Percentiles rank a stretch among this genome's conserved stretches.
Evolutionary conservation across 306 rosid species (phyloP).

Genomic region (Begonia fuchsioides): DNA sequence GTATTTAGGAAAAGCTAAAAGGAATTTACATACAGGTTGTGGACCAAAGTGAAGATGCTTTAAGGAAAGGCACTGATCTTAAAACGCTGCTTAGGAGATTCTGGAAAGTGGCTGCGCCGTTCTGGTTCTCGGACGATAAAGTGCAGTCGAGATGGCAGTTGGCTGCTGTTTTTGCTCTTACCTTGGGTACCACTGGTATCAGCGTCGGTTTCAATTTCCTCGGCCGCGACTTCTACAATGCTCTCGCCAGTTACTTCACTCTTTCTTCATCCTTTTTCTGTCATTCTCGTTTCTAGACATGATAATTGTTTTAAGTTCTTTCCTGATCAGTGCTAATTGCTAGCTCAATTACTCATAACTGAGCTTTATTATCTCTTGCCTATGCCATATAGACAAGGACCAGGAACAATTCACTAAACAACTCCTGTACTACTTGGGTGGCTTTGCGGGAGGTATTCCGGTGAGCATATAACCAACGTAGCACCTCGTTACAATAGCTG

Average conservation of each 20-base stretch:
- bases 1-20: conserved; percentile 1
- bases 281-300: conserved; percentile 1
- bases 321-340: background rate
- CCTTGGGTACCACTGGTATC: conserved; percentile 88
- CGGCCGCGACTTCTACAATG: conserved; percentile 88
- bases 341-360: conserved; percentile 2
- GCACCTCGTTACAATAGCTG: no score
- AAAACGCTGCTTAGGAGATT: conserved; percentile 49
- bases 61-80: conserved; percentile 44
- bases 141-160: conserved; percentile 61
- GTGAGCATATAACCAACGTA: conserved; percentile 66
- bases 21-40: conserved; percentile 1
- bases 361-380: conserved; percentile 4
- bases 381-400: conserved; percentile 56
- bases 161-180: conserved; percentile 75
- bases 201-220: conserved; percentile 89
- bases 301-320: conserved; percentile 1
- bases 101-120: conserved; percentile 96
- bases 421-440: conserved; percentile 80
- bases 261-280: background rate
- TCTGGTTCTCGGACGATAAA: conserved; percentile 79
- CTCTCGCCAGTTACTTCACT: conserved; percentile 69
- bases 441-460: conserved; percentile 95
- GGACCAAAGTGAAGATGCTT: conserved; percentile 10
- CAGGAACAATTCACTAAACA: conserved; percentile 85